phyloP scores from a whole-genome alignment of 495 filamentous ascomycete genomes.

The Lindgomyces ingoldianus region DNA sequence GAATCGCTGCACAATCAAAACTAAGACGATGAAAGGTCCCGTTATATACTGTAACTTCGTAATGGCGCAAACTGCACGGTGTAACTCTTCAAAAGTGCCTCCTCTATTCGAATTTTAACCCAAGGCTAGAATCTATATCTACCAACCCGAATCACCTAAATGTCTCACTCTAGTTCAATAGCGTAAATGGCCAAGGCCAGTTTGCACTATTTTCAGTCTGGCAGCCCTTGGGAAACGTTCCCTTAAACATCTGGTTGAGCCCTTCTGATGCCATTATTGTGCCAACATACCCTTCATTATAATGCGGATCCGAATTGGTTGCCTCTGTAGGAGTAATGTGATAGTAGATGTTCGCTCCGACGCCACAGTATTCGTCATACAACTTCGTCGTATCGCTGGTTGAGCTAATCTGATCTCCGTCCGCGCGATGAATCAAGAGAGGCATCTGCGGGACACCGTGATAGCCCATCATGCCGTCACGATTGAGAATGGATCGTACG shows the following conservation, averaged over 20 bases:
- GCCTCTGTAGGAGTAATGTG: background rate
- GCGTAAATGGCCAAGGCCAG: background rate
- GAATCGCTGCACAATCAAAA: too few relatives aligned
- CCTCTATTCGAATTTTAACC: too few relatives aligned
- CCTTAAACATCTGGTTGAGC: background rate
- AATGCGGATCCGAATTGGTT: background rate
- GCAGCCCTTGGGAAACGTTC: slow-evolving; percentile 1
- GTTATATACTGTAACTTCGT: too few relatives aligned
- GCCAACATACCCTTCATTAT: background rate
- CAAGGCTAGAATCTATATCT: too few relatives aligned
- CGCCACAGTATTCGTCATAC: background rate
- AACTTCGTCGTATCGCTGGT: background rate
- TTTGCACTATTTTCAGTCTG: background rate
- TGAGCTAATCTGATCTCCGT: background rate
- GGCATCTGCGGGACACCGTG: slow-evolving; percentile 5
- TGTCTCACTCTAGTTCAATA: too few relatives aligned
- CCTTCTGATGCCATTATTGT: background rate
- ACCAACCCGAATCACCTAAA: too few relatives aligned
- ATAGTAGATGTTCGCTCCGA: slow-evolving; percentile 10
- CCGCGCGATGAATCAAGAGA: background rate
- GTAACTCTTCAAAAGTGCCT: too few relatives aligned
- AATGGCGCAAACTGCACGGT: too few relatives aligned
- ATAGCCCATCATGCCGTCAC: background rate
- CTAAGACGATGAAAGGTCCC: too few relatives aligned
- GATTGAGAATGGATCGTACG: background rate